Conservation (phyloP, 495 filamentous ascomycete species). For the Oleoguttula mirabilis region DNA sequence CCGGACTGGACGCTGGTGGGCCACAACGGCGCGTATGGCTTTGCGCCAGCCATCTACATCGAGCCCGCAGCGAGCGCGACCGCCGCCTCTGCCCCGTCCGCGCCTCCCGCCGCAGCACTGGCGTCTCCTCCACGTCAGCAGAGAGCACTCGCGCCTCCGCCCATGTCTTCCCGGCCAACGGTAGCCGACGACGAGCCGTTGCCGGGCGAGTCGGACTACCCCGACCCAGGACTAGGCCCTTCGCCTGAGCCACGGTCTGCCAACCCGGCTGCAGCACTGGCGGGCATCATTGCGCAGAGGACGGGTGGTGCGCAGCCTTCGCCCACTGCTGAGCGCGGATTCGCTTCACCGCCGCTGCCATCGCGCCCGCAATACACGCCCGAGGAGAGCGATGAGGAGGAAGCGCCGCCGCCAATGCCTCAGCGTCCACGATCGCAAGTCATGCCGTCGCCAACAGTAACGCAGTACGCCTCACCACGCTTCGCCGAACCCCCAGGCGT, state of each 20-base stretch:
- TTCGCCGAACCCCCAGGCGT: constrained; percentile 35
- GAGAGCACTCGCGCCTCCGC: constrained; percentile 24
- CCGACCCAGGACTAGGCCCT: constrained; percentile 9
- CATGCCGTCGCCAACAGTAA: constrained; percentile 37
- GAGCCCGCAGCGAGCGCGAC: constrained; percentile 42
- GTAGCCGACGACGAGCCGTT: constrained; percentile 14
- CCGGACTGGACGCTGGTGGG: constrained; percentile 96
- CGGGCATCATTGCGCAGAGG: constrained; percentile 53
- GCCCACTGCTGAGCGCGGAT: constrained; percentile 25
- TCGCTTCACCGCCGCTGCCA: constrained; percentile 29
- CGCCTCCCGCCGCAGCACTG: not conserved
- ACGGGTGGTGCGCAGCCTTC: constrained; percentile 17
- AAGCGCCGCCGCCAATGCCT: constrained; percentile 52
- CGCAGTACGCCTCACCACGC: constrained; percentile 40
- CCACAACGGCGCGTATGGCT: constrained; percentile 74
- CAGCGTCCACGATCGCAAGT: constrained; percentile 53
- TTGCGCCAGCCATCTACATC: constrained; percentile 96
- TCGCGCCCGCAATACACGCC: constrained; percentile 43
- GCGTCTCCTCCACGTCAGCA: not conserved
- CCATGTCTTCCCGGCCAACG: constrained; percentile 25
- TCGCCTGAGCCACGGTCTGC: constrained; percentile 18
- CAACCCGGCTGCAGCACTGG: constrained; percentile 60
- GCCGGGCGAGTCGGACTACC: constrained; percentile 20
- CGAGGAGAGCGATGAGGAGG: constrained; percentile 51
- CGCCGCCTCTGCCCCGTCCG: constrained; percentile 1